These are phyloP conservation scores for Pilobolus umbonatus DNA, from an alignment of 192 early-diverging fungal genomes.

Conservation along the genomic window DNA sequence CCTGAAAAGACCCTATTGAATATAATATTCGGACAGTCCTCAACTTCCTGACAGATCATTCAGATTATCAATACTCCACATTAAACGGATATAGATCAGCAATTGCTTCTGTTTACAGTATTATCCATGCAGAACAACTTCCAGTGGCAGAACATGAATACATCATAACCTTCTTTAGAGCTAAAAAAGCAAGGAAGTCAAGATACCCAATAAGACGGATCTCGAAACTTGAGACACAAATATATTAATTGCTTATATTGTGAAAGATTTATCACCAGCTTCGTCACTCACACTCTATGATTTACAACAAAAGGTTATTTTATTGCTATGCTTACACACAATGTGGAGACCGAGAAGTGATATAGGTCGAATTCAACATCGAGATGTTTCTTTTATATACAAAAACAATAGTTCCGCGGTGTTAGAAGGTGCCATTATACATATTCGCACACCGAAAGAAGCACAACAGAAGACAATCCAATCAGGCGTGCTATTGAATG, in stretches of 20 bases:
- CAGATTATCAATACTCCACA: background rate
- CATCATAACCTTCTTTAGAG: background rate
- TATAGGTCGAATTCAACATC: background rate
- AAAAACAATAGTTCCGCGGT: background rate
- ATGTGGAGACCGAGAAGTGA: slow-evolving; percentile 11
- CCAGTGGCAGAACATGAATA: background rate
- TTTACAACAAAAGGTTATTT: background rate
- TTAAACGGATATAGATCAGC: background rate
- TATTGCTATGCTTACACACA: background rate
- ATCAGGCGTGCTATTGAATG: no score
- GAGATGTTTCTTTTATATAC: background rate
- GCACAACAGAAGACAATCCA: no score
- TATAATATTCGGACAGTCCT: background rate
- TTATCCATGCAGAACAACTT: background rate
- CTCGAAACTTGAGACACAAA: background rate
- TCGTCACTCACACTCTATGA: background rate
- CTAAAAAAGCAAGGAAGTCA: background rate
- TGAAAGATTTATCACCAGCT: background rate
- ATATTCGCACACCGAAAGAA: no score
- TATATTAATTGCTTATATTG: background rate
- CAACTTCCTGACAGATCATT: background rate
- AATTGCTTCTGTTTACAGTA: background rate
- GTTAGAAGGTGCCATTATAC: background rate
- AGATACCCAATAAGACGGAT: background rate
- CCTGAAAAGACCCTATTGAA: background rate